A percentile compares a stretch with the other conserved stretches of the same genome.
phyloP scores from a whole-genome alignment of 805 yeast genomes.

The Teunomyces tritomae region DNA sequence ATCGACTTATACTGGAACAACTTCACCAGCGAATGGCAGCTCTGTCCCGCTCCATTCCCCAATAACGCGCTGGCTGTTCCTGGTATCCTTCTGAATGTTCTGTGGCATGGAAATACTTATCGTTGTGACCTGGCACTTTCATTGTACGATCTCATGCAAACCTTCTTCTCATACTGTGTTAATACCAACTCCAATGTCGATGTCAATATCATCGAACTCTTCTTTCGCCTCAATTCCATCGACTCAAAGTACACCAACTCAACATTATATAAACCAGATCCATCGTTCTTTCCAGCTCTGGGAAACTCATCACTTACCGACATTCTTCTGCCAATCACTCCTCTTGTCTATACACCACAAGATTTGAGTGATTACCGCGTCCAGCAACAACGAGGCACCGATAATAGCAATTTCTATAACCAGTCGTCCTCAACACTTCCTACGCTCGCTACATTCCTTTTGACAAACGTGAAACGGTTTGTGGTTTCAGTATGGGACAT shows the following conservation, averaged over 20 bases:
- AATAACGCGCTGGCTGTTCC: slow-evolving; percentile 20
- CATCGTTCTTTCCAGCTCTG: slow-evolving; percentile 1
- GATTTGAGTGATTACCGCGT: slow-evolving; percentile 15
- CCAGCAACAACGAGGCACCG: background rate
- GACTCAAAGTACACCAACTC: background rate
- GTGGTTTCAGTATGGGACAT: slow-evolving; percentile 24
- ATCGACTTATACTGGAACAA: slow-evolving; percentile 60
- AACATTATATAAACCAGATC: background rate
- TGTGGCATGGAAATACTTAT: slow-evolving; percentile 27
- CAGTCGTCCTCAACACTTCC: slow-evolving; percentile 22
- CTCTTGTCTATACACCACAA: slow-evolving; percentile 26
- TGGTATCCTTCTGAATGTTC: slow-evolving; percentile 10
- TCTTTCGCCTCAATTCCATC: slow-evolving; percentile 25
- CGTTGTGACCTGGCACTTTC: slow-evolving; percentile 30
- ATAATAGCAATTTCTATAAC: slow-evolving; percentile 19
- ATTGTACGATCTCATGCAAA: slow-evolving; percentile 18
- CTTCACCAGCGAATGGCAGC: slow-evolving; percentile 44
- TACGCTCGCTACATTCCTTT: slow-evolving; percentile 24
- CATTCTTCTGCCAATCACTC: slow-evolving; percentile 16
- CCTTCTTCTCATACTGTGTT: slow-evolving; percentile 16
- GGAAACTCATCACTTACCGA: slow-evolving; percentile 33
- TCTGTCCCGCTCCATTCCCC: slow-evolving; percentile 50
- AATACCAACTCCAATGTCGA: slow-evolving; percentile 31
- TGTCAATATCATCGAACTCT: slow-evolving; percentile 31
- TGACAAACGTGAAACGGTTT: slow-evolving; percentile 25